phyloP scores from a whole-genome alignment of 805 yeast genomes.

The Tetrapisispora taiwanensis region DNA sequence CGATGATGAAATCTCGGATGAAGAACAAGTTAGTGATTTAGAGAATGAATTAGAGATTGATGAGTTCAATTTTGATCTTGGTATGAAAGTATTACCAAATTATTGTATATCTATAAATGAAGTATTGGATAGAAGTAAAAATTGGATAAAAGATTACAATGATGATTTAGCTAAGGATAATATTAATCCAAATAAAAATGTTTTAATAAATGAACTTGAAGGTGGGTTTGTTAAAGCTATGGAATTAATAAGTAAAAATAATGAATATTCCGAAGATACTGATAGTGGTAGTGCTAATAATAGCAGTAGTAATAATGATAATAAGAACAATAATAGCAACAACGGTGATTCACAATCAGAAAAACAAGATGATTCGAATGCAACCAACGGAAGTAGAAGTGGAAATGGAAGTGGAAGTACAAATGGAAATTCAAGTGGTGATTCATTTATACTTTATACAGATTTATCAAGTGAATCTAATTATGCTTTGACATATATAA shows the following conservation, averaged over 20 bases:
- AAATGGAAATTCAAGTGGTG: too few relatives aligned
- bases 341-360: not conserved
- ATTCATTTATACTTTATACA: conserved; percentile 54
- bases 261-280: not conserved
- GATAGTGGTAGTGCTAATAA: not conserved
- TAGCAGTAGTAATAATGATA: not conserved
- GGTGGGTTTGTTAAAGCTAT: conserved; percentile 23
- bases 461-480: conserved; percentile 76
- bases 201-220: conserved; percentile 13
- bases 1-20: conserved; percentile 31
- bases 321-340: not conserved
- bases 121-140: conserved; percentile 25
- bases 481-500: conserved; percentile 78
- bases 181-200: conserved; percentile 24
- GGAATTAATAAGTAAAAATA: conserved; percentile 11
- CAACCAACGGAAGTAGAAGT: too few relatives aligned
- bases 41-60: conserved; percentile 27
- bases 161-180: conserved; percentile 24
- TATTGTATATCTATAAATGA: conserved; percentile 21
- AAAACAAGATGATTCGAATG: too few relatives aligned
- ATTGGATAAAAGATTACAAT: conserved; percentile 24
- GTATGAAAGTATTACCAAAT: conserved; percentile 27
- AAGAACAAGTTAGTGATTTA: conserved; percentile 32
- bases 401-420: too few relatives aligned
- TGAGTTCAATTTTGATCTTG: conserved; percentile 25